Evolutionary conservation across 495 filamentous ascomycete genomes (phyloP).

Genomic region (Podospora comata): DNA sequence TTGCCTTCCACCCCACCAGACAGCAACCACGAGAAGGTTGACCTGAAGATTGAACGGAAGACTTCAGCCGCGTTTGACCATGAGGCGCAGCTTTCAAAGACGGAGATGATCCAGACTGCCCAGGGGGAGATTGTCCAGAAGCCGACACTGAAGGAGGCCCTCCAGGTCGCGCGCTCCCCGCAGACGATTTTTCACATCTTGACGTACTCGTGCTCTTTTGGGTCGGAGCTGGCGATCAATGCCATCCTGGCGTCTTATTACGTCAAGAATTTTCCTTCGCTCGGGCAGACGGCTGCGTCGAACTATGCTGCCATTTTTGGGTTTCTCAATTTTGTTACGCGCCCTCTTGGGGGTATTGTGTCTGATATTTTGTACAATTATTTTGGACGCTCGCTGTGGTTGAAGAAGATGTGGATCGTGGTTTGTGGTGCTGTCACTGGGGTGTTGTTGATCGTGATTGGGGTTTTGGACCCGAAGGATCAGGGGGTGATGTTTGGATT

Average conservation of each 20-base stretch:
- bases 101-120: constrained; percentile 54
- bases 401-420: constrained; percentile 70
- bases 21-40: neutral
- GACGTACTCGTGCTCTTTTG: constrained; percentile 80
- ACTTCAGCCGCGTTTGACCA: constrained; percentile 42
- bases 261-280: constrained; percentile 64
- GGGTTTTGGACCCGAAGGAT: constrained; percentile 56
- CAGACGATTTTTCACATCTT: constrained; percentile 64
- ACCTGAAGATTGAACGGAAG: constrained; percentile 15
- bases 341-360: constrained; percentile 69
- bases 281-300: constrained; percentile 68
- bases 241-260: constrained; percentile 78
- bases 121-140: constrained; percentile 62
- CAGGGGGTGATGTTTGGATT: constrained; percentile 72
- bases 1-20: constrained; percentile 18
- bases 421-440: constrained; percentile 61
- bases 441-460: constrained; percentile 65
- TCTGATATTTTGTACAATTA: constrained; percentile 65
- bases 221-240: constrained; percentile 80
- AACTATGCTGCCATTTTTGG: constrained; percentile 90
- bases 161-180: constrained; percentile 49
- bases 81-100: constrained; percentile 38
- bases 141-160: constrained; percentile 59
- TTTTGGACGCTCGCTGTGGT: constrained; percentile 58
- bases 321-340: constrained; percentile 71